phyloP scores from a whole-genome alignment of 2,329 filamentous ascomycete species.

The Ophiostoma quercus region DNA sequence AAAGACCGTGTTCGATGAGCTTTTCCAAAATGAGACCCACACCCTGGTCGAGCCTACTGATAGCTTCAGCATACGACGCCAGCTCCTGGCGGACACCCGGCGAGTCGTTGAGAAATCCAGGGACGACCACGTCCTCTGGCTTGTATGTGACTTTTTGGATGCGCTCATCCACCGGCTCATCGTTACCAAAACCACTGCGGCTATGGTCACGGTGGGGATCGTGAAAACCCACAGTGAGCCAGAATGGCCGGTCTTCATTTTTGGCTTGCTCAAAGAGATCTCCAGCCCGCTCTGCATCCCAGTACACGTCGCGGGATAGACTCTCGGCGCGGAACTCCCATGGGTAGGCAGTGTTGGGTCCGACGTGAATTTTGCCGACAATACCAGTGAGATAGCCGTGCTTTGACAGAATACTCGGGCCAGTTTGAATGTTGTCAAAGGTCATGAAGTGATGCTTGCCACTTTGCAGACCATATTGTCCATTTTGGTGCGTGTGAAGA shows the following conservation, averaged over 20 bases:
- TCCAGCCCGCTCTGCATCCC: slow-evolving; percentile 37
- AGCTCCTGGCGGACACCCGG: slow-evolving; percentile 41
- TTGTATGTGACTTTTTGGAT: slow-evolving; percentile 28
- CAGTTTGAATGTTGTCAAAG: slow-evolving; percentile 41
- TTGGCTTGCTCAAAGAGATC: slow-evolving; percentile 38
- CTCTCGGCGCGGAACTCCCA: slow-evolving; percentile 42
- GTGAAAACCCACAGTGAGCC: slow-evolving; percentile 43
- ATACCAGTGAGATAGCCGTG: slow-evolving; percentile 44
- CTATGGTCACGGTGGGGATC: slow-evolving; percentile 44
- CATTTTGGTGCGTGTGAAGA: slow-evolving; percentile 45
- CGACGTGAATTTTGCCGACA: slow-evolving; percentile 47
- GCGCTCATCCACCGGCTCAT: slow-evolving; percentile 31
- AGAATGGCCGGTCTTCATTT: slow-evolving; percentile 36
- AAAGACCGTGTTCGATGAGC: slow-evolving; percentile 34
- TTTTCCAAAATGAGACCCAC: slow-evolving; percentile 39
- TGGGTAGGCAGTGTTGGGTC: slow-evolving; percentile 38
- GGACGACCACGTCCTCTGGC: slow-evolving; percentile 37
- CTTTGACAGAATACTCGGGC: slow-evolving; percentile 37
- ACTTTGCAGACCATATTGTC: slow-evolving; percentile 42
- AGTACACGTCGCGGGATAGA: slow-evolving; percentile 40
- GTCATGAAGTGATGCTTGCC: slow-evolving; percentile 41
- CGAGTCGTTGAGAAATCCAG: slow-evolving; percentile 39
- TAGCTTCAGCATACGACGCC: slow-evolving; percentile 40
- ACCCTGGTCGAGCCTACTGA: slow-evolving; percentile 40
- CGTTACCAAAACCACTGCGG: slow-evolving; percentile 42